Evolutionary conservation across 768 basidiomycete genomes (phyloP), one percentile per base, ranked within the genome.

Genomic region (Kwoniella sp.): DNA sequence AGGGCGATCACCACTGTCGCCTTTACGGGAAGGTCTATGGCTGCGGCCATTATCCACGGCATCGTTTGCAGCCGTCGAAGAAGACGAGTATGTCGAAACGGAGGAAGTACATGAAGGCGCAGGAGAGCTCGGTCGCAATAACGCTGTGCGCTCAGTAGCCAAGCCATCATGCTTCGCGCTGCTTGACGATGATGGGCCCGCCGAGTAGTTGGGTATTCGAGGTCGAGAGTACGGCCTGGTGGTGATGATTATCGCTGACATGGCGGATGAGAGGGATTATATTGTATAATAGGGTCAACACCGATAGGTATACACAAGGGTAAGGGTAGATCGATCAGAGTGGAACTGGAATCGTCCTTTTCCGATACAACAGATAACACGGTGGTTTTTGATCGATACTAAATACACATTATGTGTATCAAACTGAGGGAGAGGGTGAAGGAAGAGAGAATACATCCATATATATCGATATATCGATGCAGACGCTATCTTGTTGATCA

Each of bases 161-260:
- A 48, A 37, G 0, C 47, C 49, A 30, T 30, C 47, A 9, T 25
- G 46, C 3, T 47, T 49, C 13, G 40, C 29, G n/a, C n/a, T n/a
- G n/a, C n/a, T n/a, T n/a, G 17, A 33, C 46, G 52, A 24, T 37
- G 54, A 55, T 47, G 19, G 27, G 46, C 37, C 9, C 22, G 36
- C 9, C 22, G 36, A 53, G 40, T 44, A 44, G 40, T 44, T 19
- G 7, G 40, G 40, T 10, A 44, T 44, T 10, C 63, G 50, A 8
- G 33, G 24, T 17, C 63, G 55, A 25, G 55, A 58, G 21, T 37
- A 33, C 0, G 55, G 3, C 3, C 55, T 49, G n/a, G 65, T 64
- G 10, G 60, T 66, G 12, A 74, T 69, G 46, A 74, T 60, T 44
- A 74, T 74, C 1, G 73, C 73, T 29, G 73, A 74, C 73, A 74